Evolutionary conservation across 768 basidiomycete genomes (phyloP), one percentile per base, ranked within the genome.

Genomic region (Termitomyces titanicus): DNA sequence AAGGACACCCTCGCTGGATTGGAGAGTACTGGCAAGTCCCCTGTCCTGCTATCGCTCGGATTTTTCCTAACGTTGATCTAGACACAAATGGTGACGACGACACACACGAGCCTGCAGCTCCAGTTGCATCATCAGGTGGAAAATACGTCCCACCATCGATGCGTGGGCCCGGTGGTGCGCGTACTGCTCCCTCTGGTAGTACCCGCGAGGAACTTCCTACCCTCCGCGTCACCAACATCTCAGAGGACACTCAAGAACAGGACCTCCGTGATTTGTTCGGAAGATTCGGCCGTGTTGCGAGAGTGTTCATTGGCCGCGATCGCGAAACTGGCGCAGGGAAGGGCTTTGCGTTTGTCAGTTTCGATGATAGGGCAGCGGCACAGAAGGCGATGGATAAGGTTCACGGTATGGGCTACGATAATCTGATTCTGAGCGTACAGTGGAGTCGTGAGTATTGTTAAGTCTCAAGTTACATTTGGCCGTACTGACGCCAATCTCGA

Each of bases 301-400:
- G 97, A 51, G 94, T 98, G 49, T 98, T 94, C 70, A 90, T 99
- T 45, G 97, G 96, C 24, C 80, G 91, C 43, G 97, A 99, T 69
- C 80, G 93, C 51, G 95, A 97, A 64, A 98, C 96, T 9, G 92
- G 95, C 44, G 81, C 89, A 20, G 94, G 94, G 54, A 97, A 96
- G 72, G 96, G 96, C 47, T 97, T 96, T 69, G 96, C 95, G 15
- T 98, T 98, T 63, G 95, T 99, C 53, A 92, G 89, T 69, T 99
- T 97, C 65, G 96, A 98, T 67, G 87, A 88, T 15, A 78, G 79
- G 66, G 76, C 81, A 11, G 75, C 78, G 51, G 97, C 92, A 18
- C 91, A 96, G 72, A 81, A 77, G 66, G 97, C 97, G 40, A 87
- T 97, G 76, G 85, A 91, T 64, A 96, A 94, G 72, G 85, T 94